These are phyloP conservation scores for Santalum album DNA, from an alignment of 164 flowering plant species.

Conservation along the genomic window DNA sequence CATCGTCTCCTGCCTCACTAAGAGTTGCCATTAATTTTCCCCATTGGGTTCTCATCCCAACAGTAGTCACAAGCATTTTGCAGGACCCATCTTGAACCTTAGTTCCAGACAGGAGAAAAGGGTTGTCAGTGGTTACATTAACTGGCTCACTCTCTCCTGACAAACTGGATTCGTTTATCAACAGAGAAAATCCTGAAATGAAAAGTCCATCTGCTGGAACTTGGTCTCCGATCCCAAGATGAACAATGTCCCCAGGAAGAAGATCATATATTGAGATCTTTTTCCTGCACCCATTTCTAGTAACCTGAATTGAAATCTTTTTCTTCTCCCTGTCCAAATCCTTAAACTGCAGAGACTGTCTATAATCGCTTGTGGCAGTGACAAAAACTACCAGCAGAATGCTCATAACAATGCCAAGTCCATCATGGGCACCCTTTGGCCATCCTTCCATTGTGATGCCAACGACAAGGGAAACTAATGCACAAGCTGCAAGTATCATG, in stretches of 20 bases:
- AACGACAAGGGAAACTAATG: constrained; percentile 71
- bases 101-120: constrained; percentile 91
- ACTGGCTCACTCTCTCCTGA: constrained; percentile 92
- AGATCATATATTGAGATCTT: constrained; percentile 84
- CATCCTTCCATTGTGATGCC: constrained; percentile 86
- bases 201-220: constrained; percentile 97
- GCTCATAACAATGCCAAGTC: constrained; percentile 91
- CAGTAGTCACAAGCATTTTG: constrained; percentile 92
- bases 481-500: constrained; percentile 84
- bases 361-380: constrained; percentile 91
- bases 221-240: constrained; percentile 85
- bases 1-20: constrained; percentile 97
- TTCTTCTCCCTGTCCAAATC: constrained; percentile 95
- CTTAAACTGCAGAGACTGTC: constrained; percentile 87
- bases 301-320: constrained; percentile 76
- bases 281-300: constrained; percentile 70
- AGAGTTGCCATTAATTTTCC: constrained; percentile 96
- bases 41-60: constrained; percentile 99
- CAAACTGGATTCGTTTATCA: constrained; percentile 88
- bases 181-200: constrained; percentile 69
- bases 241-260: constrained; percentile 90
- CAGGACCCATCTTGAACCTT: constrained; percentile 96
- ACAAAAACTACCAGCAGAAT: constrained; percentile 89
- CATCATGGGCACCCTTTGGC: constrained; percentile 98
- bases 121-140: constrained; percentile 43